Percentiles rank a stretch among this genome's conserved stretches.
Evolutionary conservation across 306 rosid species (phyloP).

Genomic region (Abrus pulchellus): DNA sequence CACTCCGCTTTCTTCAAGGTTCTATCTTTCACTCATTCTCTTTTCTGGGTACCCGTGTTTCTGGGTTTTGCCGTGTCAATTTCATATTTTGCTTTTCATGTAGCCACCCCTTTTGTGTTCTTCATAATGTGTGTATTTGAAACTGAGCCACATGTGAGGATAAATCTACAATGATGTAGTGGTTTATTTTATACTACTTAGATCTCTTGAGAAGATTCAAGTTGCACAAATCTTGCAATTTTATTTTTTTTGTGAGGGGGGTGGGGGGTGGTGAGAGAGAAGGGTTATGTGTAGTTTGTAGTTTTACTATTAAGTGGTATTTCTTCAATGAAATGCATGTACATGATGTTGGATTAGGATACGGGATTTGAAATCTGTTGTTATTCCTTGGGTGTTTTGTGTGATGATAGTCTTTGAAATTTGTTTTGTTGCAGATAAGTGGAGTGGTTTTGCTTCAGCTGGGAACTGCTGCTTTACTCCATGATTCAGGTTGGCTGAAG

Average conservation of each 20-base stretch:
- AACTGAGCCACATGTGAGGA: neutral
- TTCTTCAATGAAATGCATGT: neutral
- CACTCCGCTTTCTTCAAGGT: conserved; percentile 79
- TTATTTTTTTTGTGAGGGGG: neutral
- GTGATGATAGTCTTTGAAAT: conserved; percentile 40
- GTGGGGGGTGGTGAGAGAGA: too few relatives aligned
- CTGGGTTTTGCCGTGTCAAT: neutral
- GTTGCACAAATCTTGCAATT: conserved; percentile 18
- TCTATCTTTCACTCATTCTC: neutral
- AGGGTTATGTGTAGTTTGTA: neutral
- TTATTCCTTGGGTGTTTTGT: neutral
- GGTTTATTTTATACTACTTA: neutral
- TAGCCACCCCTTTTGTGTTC: too few relatives aligned
- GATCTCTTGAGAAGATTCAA: conserved; percentile 25
- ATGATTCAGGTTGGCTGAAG: conserved; percentile 83
- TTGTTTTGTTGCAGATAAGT: conserved; percentile 66
- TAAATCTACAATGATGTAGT: neutral
- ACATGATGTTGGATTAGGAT: conserved; percentile 22
- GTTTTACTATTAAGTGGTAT: conserved; percentile 6
- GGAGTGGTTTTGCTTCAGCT: conserved; percentile 85
- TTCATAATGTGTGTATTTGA: neutral
- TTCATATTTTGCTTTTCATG: neutral
- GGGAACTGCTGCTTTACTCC: conserved; percentile 71
- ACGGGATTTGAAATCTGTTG: conserved; percentile 26
- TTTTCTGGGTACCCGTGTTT: neutral